phyloP scores from a whole-genome alignment of 768 basidiomycete species.

The Solioccasus polychromus region DNA sequence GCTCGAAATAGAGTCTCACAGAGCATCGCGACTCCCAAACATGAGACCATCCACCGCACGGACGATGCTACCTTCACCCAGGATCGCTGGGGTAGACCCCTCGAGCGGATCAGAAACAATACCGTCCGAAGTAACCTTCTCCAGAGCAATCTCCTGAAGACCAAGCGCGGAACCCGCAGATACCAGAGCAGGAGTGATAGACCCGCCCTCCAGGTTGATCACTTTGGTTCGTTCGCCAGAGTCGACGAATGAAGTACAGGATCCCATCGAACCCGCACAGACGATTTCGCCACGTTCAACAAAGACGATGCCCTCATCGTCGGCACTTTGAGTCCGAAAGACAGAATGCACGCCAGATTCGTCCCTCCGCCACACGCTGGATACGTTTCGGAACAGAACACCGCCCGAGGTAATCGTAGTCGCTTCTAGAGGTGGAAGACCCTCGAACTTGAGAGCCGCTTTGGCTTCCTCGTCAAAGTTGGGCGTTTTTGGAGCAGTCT shows the following conservation, averaged over 20 bases:
- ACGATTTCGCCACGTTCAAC: slow-evolving; percentile 52
- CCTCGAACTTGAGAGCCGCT: slow-evolving; percentile 57
- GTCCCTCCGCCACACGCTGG: slow-evolving; percentile 31
- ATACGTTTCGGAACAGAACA: slow-evolving; percentile 56
- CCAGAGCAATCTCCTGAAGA: slow-evolving; percentile 62
- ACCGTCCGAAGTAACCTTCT: slow-evolving; percentile 69
- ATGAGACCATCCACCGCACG: slow-evolving; percentile 64
- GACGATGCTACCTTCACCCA: slow-evolving; percentile 42
- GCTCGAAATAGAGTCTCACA: slow-evolving; percentile 33
- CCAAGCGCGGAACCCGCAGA: slow-evolving; percentile 66
- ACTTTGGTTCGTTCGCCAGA: slow-evolving; percentile 7
- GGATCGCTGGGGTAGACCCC: slow-evolving; percentile 27
- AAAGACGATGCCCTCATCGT: slow-evolving; percentile 37
- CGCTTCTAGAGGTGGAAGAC: slow-evolving; percentile 63
- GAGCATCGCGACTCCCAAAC: slow-evolving; percentile 48
- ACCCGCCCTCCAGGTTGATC: slow-evolving; percentile 61
- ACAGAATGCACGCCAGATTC: slow-evolving; percentile 19
- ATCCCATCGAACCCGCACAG: slow-evolving; percentile 37
- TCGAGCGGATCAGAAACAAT: slow-evolving; percentile 47
- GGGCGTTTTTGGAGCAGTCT: slow-evolving; percentile 51
- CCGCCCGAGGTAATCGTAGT: slow-evolving; percentile 28
- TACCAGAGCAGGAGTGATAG: slow-evolving; percentile 57
- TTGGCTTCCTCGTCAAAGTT: slow-evolving; percentile 60
- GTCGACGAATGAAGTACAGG: slow-evolving; percentile 12
- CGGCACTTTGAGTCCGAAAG: slow-evolving; percentile 12